phyloP scores from a whole-genome alignment of 495 filamentous ascomycete genomes.

The Amniculicola lignicola region DNA sequence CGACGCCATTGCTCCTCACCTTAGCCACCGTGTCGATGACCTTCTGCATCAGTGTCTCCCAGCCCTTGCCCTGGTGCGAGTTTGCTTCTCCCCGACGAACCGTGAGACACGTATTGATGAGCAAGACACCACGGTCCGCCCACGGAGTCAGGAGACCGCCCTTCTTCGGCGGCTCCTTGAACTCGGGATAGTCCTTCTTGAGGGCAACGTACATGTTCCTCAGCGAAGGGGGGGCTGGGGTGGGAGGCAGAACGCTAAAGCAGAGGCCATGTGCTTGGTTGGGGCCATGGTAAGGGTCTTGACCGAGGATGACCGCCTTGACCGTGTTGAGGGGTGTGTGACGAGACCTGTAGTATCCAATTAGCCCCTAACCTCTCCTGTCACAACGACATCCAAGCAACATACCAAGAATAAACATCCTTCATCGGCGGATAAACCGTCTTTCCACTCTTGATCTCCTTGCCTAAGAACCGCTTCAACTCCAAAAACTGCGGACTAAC shows the following conservation, averaged over 20 bases:
- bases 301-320: constrained; percentile 85
- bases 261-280: constrained; percentile 95
- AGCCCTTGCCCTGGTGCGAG: constrained; percentile 76
- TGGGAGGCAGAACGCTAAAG: constrained; percentile 90
- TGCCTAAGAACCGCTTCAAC: constrained; percentile 81
- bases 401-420: constrained; percentile 93
- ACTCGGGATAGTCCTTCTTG: constrained; percentile 80
- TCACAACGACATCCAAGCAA: neutral
- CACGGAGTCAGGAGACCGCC: constrained; percentile 83
- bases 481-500: constrained; percentile 72
- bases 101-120: constrained; percentile 91
- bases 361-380: constrained; percentile 2
- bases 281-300: constrained; percentile 94
- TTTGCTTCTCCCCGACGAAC: constrained; percentile 84
- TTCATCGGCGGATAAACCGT: constrained; percentile 79
- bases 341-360: constrained; percentile 62
- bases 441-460: constrained; percentile 66
- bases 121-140: constrained; percentile 85
- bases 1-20: constrained; percentile 71
- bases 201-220: constrained; percentile 88
- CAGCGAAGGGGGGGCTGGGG: constrained; percentile 79
- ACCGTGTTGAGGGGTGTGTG: constrained; percentile 84
- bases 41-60: constrained; percentile 89
- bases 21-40: constrained; percentile 82
- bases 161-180: constrained; percentile 68